phyloP scores from a whole-genome alignment of 176 grass and related monocot species.

The Carex pumila region DNA sequence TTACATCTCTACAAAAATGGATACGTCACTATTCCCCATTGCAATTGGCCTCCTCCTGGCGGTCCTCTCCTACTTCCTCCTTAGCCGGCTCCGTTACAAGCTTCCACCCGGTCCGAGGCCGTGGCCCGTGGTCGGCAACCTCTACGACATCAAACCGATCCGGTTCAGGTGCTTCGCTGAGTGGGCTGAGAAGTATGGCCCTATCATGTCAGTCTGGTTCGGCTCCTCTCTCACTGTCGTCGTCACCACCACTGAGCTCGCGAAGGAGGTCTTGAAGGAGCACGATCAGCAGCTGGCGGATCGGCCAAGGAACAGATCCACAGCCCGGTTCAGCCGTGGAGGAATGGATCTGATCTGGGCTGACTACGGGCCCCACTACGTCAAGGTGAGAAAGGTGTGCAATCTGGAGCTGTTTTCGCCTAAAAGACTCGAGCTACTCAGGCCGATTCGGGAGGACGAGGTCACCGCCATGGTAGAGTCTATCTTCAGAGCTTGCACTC shows the following conservation, averaged over 20 bases:
- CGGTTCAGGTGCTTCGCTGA: conserved; percentile 74
- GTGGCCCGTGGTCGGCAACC: conserved; percentile 70
- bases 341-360: conserved; percentile 70
- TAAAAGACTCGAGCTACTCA: conserved; percentile 45
- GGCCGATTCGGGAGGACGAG: conserved; percentile 64
- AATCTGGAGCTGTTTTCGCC: conserved; percentile 69
- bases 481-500: conserved; percentile 30
- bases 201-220: conserved; percentile 67
- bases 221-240: conserved; percentile 42
- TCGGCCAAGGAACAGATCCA: conserved; percentile 35
- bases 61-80: conserved; percentile 16
- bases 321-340: conserved; percentile 42
- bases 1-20: conserved; percentile 18
- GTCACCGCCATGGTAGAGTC: conserved; percentile 67
- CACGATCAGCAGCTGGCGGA: conserved; percentile 61
- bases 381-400: conserved; percentile 73
- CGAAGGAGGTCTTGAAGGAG: conserved; percentile 56
- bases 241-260: conserved; percentile 52
- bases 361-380: conserved; percentile 63
- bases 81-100: conserved; percentile 26
- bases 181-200: conserved; percentile 53
- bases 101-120: conserved; percentile 54
- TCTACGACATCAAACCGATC: conserved; percentile 59
- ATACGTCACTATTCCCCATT: conserved; percentile 26
- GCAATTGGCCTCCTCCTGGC: conserved; percentile 24